These are phyloP conservation scores for Fusarium mexicanum DNA, from an alignment of 2,329 filamentous ascomycete species.

Conservation along the genomic window DNA sequence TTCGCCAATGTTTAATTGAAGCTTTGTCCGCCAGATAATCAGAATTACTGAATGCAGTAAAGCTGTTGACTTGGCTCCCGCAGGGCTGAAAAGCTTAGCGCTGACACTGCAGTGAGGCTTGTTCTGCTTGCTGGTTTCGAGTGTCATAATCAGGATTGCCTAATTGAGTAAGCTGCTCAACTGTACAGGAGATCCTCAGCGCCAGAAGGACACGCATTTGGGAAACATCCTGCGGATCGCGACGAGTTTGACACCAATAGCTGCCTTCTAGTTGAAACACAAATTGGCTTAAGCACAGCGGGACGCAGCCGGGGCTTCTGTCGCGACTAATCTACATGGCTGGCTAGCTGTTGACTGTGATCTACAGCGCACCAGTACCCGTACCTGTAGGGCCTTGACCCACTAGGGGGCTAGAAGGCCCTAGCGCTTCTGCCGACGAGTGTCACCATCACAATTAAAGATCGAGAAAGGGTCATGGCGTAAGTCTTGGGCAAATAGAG, in stretches of 20 bases:
- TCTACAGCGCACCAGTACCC: not conserved
- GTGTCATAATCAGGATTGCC: not conserved
- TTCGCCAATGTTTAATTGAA: not conserved
- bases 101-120: not conserved
- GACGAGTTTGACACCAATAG: not conserved
- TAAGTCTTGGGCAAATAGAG: not conserved
- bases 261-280: not conserved
- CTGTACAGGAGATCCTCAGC: not conserved
- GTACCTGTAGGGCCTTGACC: not conserved
- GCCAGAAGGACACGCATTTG: not conserved
- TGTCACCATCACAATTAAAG: not conserved
- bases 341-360: not conserved
- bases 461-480: fast-evolving
- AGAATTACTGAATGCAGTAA: not conserved
- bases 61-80: not conserved
- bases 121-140: not conserved
- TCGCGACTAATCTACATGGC: not conserved
- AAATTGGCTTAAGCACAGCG: not conserved
- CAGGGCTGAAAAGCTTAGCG: not conserved
- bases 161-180: not conserved
- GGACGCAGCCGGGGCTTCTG: too few species aligned
- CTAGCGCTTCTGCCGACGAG: not conserved
- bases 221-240: not conserved
- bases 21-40: not conserved
- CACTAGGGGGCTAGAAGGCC: not conserved